Base-by-base conservation (phyloP, 495 filamentous ascomycete genomes). In the Xylaria longipes region DNA sequence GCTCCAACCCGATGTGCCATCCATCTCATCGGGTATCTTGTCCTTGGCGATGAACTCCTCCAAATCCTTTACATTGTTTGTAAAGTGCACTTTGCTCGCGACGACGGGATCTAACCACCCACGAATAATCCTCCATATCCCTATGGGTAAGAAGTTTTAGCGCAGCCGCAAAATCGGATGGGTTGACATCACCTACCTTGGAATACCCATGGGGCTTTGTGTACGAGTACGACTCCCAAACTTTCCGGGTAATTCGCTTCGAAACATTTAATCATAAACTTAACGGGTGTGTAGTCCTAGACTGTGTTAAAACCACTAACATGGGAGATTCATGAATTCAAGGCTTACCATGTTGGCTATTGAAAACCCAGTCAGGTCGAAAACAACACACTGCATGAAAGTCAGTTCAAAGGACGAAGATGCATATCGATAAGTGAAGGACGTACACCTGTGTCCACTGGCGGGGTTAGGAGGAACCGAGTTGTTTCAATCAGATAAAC, bases 201-300 rank as follows among this genome's bases (percentile, higher is more conserved):
- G 84, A 99, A 99, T 46, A 98, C 84, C 96, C 95, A 99, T 5
- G 96, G 96, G 0, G 96, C 90, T 80, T 97, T 97, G 84, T 99
- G 94, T 43, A 99, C 93, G n/a, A 98, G 90, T 8, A 98, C 94
- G 7, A 93, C 85, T 58, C 97, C 96, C 0, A 99, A 85, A 64
- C 88, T 93, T 79, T 98, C 97, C 33, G 97, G 96, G 78, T 98
- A 99, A 81, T 99, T 98, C 63, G 96, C 97, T 83, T 98, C 97
- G 79, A 99, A 99, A 82, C 94, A 97, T 83, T 97, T 97, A 84
- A 98, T 98, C 89, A 99, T 97, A 85, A 98, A 98, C 76, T 95
- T 98, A 31, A 99, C 94, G 0, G 96, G 96, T 0, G 93, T 88
- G 78, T 98, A 98, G 78, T 99, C 96, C 93, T 94, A 20, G 39